Conservation (phyloP, 2,329 filamentous ascomycete species). For the Ceratocystis cubensis region DNA sequence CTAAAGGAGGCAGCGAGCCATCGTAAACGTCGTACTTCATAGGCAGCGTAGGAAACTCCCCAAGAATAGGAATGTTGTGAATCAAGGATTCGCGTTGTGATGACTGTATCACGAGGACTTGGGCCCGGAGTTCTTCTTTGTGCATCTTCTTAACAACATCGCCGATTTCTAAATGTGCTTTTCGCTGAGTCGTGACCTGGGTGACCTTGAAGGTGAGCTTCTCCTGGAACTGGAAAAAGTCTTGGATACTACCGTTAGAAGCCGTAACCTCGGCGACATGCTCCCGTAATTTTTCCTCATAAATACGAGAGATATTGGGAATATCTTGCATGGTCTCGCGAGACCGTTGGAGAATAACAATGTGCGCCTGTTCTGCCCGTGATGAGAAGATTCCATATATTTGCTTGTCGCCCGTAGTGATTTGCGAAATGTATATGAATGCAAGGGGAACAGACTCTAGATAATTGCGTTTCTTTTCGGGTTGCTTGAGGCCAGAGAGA, state of each 20-base stretch:
- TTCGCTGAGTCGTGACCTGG: conserved; percentile 79
- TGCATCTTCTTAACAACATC: conserved; percentile 83
- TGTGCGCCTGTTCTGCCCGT: conserved; percentile 61
- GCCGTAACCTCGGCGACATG: conserved; percentile 53
- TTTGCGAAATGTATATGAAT: conserved; percentile 88
- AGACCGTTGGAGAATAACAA: conserved; percentile 75
- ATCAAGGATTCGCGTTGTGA: conserved; percentile 68
- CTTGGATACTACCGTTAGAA: conserved; percentile 52
- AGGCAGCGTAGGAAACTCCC: conserved; percentile 70
- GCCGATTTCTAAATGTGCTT: conserved; percentile 75
- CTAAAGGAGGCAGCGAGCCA: conserved; percentile 75
- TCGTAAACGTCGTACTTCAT: conserved; percentile 74
- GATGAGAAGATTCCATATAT: conserved; percentile 92
- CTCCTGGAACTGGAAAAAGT: conserved; percentile 76
- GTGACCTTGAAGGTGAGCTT: conserved; percentile 72
- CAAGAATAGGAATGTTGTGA: conserved; percentile 72
- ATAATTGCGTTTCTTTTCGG: conserved; percentile 54
- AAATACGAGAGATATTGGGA: conserved; percentile 82
- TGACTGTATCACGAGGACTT: conserved; percentile 82
- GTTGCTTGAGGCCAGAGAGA: conserved; percentile 58
- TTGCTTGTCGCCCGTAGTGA: conserved; percentile 78
- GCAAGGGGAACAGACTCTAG: conserved; percentile 61
- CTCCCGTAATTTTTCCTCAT: conserved; percentile 59
- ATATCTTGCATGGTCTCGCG: conserved; percentile 68
- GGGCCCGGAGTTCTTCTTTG: conserved; percentile 67